Evolutionary conservation across 345 rosid species (phyloP).

Genomic region (Schrenkiella parvula): DNA sequence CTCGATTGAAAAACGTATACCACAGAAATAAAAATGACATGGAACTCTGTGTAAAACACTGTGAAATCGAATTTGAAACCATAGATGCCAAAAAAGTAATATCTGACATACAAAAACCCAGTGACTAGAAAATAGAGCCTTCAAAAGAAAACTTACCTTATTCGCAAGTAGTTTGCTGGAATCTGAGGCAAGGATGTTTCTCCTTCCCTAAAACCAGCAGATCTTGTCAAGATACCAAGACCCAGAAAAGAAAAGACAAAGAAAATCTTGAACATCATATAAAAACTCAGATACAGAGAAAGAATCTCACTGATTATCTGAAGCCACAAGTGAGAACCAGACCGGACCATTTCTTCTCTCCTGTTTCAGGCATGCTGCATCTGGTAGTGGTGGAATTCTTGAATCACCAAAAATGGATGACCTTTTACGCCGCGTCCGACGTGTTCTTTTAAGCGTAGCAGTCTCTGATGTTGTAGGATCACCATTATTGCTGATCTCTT

Average conservation of each 20-base stretch:
- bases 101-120: neutral
- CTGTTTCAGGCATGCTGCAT: conserved; percentile 46
- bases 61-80: neutral
- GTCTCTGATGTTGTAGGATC: conserved; percentile 53
- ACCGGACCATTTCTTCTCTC: conserved; percentile 67
- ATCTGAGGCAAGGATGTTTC: conserved; percentile 80
- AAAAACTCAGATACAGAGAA: conserved; percentile 1
- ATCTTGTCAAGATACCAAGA: conserved; percentile 21
- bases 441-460: conserved; percentile 53
- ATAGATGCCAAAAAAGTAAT: neutral
- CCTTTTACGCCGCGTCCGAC: conserved; percentile 59
- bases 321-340: conserved; percentile 95
- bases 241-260: neutral
- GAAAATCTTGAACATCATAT: neutral
- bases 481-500: conserved; percentile 42
- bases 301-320: conserved; percentile 73
- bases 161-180: conserved; percentile 70
- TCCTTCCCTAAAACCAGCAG: conserved; percentile 65
- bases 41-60: neutral
- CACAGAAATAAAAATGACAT: neutral
- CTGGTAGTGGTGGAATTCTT: conserved; percentile 48
- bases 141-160: conserved; percentile 52
- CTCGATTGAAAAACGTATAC: neutral
- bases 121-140: neutral
- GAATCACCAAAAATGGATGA: conserved; percentile 48